Percentiles rank a stretch among this genome's conserved stretches.
phyloP scores from a whole-genome alignment of 2,329 filamentous ascomycete genomes.

The Fusarium brevicatenulatum region DNA sequence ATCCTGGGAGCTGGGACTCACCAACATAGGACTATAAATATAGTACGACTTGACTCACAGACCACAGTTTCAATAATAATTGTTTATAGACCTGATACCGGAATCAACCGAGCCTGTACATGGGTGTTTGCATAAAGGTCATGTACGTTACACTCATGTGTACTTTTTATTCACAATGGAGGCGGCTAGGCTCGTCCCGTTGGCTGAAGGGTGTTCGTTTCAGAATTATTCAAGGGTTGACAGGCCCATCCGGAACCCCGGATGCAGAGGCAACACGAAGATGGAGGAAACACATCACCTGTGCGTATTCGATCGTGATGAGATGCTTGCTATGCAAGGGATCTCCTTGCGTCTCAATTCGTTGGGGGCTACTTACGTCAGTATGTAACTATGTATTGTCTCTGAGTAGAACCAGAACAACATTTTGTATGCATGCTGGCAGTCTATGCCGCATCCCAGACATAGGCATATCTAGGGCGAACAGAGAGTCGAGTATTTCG shows the following conservation, averaged over 20 bases:
- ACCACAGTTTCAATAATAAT: slow-evolving; percentile 9
- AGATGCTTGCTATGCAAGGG: slow-evolving; percentile 2
- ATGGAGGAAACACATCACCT: slow-evolving; percentile 19
- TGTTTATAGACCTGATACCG: slow-evolving; percentile 20
- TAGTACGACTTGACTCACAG: slow-evolving; percentile 6
- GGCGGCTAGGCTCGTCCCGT: slow-evolving; percentile 21
- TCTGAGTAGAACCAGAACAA: background rate
- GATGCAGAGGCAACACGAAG: background rate
- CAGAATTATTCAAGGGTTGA: slow-evolving; percentile 20
- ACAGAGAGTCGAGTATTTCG: background rate
- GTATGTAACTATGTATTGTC: background rate
- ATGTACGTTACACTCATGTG: background rate
- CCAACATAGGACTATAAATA: slow-evolving; percentile 11
- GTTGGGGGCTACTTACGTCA: background rate
- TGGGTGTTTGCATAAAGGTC: slow-evolving; percentile 17
- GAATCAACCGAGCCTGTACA: slow-evolving; percentile 29
- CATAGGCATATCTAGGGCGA: background rate
- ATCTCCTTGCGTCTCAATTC: background rate
- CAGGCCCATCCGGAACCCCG: slow-evolving; percentile 12
- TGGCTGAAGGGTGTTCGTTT: slow-evolving; percentile 24
- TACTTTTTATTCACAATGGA: background rate
- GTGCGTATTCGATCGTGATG: background rate
- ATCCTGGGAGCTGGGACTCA: slow-evolving; percentile 9
- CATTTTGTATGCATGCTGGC: background rate
- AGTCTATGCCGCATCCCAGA: background rate